Evolutionary conservation across 768 basidiomycete species (phyloP).

Genomic region (Royoungia palumana): DNA sequence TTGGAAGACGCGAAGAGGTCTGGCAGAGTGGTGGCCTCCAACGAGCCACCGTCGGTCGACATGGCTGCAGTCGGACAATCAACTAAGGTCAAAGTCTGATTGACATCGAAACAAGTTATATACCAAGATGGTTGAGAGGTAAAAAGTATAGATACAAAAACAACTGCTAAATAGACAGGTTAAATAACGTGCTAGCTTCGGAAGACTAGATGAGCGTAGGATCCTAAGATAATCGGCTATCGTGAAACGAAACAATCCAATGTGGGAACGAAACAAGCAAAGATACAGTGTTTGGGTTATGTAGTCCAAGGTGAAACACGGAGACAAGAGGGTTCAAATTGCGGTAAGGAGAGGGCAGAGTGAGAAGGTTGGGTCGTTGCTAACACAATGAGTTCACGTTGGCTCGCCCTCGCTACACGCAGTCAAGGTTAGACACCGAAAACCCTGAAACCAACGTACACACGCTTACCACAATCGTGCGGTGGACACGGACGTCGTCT

Average conservation of each 20-base stretch:
- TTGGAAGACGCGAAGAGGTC: slow-evolving; percentile 25
- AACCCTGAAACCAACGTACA: not conserved
- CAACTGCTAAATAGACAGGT: not conserved
- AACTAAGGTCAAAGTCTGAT: too few relatives aligned
- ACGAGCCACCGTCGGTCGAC: slow-evolving; percentile 13
- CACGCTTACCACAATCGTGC: slow-evolving; percentile 47
- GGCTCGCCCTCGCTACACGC: slow-evolving; percentile 20
- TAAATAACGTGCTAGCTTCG: not conserved
- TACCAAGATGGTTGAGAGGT: slow-evolving; percentile 2
- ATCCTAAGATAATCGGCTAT: not conserved
- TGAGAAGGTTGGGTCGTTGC: slow-evolving; percentile 7
- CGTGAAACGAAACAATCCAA: not conserved
- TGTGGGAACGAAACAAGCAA: slow-evolving; percentile 6
- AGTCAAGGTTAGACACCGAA: slow-evolving; percentile 15
- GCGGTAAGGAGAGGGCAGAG: not conserved
- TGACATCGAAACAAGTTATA: not conserved
- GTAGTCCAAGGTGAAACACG: slow-evolving; percentile 1
- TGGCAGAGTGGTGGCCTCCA: slow-evolving; percentile 22
- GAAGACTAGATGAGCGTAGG: not conserved
- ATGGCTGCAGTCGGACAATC: slow-evolving; percentile 11
- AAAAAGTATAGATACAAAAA: slow-evolving; percentile 17
- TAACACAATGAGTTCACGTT: slow-evolving; percentile 14
- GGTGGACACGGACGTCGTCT: slow-evolving; percentile 50
- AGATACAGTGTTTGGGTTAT: slow-evolving; percentile 19
- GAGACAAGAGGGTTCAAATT: not conserved